Evolutionary conservation across 345 rosid species (phyloP), one percentile per base, ranked within the genome.

Genomic region (Schrenkiella parvula): DNA sequence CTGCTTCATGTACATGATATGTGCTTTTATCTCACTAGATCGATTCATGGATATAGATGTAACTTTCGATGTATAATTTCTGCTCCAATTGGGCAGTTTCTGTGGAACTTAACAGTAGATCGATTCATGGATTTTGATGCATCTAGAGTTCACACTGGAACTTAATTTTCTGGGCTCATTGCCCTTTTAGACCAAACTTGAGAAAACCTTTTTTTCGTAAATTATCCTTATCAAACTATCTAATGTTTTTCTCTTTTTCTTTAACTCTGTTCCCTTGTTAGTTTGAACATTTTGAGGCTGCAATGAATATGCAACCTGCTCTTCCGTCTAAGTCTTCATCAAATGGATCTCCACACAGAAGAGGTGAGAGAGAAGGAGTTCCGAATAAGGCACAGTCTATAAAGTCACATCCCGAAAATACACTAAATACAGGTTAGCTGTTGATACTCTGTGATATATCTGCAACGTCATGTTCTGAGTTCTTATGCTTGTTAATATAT

Each of bases 271-370:
- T 54, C 19, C 25, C 48, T 64, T 46, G n/a, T 43, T 66, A 41
- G 50, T 46, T 51, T 43, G 31, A 58, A 65, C 64, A 71, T 42
- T 57, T 56, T 73, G 50, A 75, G 74, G 60, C 71, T 62, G 74
- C 68, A 58, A 85, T 84, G 90, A 85, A 60, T 80, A 46, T 70
- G 66, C 92, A 81, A 83, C 91, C 80, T 82, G 72, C 31, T 72
- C 35, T 51, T 34, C 87, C 76, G 64, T 69, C 88, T 12, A 87
- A 70, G 73, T 41, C 87, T 64, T 73, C 85, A 61, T 67, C 85
- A 54, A 92, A 90, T 80, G 98, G 97, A 71, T 74, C 73, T 81
- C 81, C 81, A 31, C 88, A 81, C 60, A 82, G 82, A 59, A 88
- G 83, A 79, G 80, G 51, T 73, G 92, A 87, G 63, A 86, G 80